Evolutionary conservation across 345 rosid species (phyloP), one percentile per base, ranked within the genome.

Genomic region (Mallotus nudiflorus): DNA sequence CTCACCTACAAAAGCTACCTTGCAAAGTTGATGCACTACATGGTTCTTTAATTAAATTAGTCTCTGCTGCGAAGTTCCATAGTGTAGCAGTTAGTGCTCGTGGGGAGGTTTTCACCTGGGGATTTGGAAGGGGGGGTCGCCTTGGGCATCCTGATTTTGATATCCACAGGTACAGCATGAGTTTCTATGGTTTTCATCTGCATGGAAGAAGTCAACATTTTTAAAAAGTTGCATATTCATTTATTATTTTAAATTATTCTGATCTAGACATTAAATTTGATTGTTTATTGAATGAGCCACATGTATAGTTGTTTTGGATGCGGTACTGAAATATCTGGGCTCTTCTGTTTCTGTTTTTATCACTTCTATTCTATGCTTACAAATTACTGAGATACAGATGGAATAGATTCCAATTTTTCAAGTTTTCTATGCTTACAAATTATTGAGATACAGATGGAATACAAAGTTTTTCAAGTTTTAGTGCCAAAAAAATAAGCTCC

Each of bases 91-190:
- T 95, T 80, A 85, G 82, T 69, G 82, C 81, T 51, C 60, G 53
- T 68, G 99, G 99, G 76, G 86, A 92, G 79, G 90, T 92, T 59
- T 95, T 84, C 76, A 88, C 97, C 1, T 95, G 99, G 99, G 99
- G 99, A 15, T 95, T 90, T 78, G 99, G 97, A 66, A 92, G 99
- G 73, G 98, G 99, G 28, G 98, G 99, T 25, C 93, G 99, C 70
- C 99, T 95, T 84, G 99, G 99, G 70, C 99, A 95, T 77, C 97
- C 99, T 66, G 99, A 95, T 72, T 95, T 95, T 82, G 97, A 95
- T 77, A 95, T 95, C 76, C 99, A 95, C 82, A 95, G 99, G 99
- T 92, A 78, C 15, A 39, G 40, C 28, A 25, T 37, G 18, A 27
- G 12, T 64, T 42, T 31, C 9, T 13, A 29, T 33, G n/a, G n/a